These are phyloP conservation scores for Chaetothyriales sp. DNA, from an alignment of 2,329 filamentous ascomycete species.

Conservation along the genomic window DNA sequence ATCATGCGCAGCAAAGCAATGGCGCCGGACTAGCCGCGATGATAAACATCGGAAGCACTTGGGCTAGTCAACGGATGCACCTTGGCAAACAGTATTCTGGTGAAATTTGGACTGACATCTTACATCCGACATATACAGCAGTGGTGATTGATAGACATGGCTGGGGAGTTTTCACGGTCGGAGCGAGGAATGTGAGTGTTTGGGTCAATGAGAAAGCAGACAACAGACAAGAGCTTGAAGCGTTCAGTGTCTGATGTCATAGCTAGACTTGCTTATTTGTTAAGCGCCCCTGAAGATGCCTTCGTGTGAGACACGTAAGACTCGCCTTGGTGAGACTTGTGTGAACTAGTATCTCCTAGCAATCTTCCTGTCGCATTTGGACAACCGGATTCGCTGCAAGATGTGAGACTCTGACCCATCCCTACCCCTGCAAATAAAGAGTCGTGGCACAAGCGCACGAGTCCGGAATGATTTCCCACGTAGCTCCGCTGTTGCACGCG, in stretches of 20 bases:
- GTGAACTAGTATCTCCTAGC: not conserved
- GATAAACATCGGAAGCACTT: slow-evolving; percentile 35
- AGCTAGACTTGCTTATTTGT: not conserved
- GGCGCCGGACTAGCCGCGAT: slow-evolving; percentile 41
- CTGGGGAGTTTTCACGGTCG: slow-evolving; percentile 43
- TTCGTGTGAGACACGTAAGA: not conserved
- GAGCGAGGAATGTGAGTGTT: slow-evolving; percentile 42
- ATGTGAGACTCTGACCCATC: no score
- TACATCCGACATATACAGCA: slow-evolving; percentile 40
- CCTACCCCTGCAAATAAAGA: no score
- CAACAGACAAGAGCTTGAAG: not conserved
- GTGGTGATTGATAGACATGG: slow-evolving; percentile 47
- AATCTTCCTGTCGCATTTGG: no score
- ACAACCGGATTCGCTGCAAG: no score
- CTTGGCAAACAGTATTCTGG: slow-evolving; percentile 46
- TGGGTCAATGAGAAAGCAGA: slow-evolving; percentile 45
- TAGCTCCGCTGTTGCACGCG: no score
- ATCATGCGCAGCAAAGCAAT: slow-evolving; percentile 14
- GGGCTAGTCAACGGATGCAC: slow-evolving; percentile 34
- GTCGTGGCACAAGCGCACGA: no score
- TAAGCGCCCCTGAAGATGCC: no score
- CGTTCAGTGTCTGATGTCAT: not conserved
- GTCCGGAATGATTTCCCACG: no score
- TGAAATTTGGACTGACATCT: slow-evolving; percentile 51
- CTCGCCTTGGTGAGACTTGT: not conserved